These are phyloP conservation scores for Plasmodium cynomolgi DNA, from an alignment of 169 alveolate genomes.

Conservation along the genomic window DNA sequence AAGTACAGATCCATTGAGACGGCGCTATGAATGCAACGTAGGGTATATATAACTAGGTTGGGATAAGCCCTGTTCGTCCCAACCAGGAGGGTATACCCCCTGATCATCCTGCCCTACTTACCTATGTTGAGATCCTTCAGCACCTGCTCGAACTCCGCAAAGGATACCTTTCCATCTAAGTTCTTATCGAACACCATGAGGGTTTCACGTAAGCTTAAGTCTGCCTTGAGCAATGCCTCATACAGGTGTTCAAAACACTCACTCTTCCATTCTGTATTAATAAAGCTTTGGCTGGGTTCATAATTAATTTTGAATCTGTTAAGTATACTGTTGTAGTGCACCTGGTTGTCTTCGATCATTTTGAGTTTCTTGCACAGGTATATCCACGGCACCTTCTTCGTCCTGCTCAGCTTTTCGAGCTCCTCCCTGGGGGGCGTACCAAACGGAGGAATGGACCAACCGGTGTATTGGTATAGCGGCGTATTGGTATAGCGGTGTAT, in stretches of 20 bases:
- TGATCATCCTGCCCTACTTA: neutral
- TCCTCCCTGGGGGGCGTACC: conserved; percentile 9
- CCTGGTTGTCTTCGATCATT: conserved; percentile 77
- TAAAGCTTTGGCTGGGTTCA: conserved; percentile 20
- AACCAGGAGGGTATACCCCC: no score
- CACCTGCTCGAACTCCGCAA: conserved; percentile 87
- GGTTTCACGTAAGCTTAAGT: conserved; percentile 85
- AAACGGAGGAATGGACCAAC: neutral
- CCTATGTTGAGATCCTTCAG: conserved; percentile 83
- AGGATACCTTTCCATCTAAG: conserved; percentile 88
- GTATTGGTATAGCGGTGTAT: neutral
- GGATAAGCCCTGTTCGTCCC: no score
- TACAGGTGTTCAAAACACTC: conserved; percentile 75
- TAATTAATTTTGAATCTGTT: conserved; percentile 73
- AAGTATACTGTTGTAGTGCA: conserved; percentile 82
- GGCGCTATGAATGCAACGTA: neutral
- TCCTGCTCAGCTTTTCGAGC: conserved; percentile 26
- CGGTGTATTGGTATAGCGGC: neutral
- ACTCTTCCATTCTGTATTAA: conserved; percentile 48
- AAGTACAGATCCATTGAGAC: neutral
- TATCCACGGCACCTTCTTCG: conserved; percentile 78
- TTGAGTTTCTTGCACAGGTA: conserved; percentile 77
- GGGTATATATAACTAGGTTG: no score
- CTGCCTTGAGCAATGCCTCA: conserved; percentile 88
- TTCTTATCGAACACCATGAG: conserved; percentile 88